Percentiles rank a stretch among this genome's conserved stretches.
phyloP scores from a whole-genome alignment of 2,329 filamentous ascomycete species.

The Penicillium italicum region DNA sequence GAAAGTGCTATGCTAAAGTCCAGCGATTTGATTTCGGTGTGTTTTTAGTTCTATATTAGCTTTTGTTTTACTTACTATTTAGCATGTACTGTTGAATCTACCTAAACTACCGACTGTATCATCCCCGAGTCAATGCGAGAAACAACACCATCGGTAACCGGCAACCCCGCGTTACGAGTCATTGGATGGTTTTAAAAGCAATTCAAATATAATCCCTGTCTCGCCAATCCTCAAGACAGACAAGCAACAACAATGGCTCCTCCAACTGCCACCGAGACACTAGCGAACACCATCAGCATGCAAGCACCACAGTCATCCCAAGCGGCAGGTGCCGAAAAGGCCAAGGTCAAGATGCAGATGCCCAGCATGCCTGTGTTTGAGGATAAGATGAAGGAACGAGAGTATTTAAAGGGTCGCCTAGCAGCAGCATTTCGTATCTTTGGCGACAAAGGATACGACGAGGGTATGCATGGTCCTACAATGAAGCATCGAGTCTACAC shows the following conservation, averaged over 20 bases:
- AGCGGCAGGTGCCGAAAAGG: constrained; percentile 21
- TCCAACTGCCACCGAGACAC: constrained; percentile 28
- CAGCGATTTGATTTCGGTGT: not conserved
- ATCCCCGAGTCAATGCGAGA: no score
- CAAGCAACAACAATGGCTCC: constrained; percentile 26
- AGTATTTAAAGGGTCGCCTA: constrained; percentile 54
- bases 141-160: not conserved
- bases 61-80: no score
- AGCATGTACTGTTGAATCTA: not conserved
- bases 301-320: constrained; percentile 24
- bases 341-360: constrained; percentile 34
- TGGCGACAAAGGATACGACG: constrained; percentile 55
- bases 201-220: not conserved
- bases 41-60: not conserved
- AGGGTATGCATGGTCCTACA: constrained; percentile 30
- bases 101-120: not conserved
- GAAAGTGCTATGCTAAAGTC: not conserved
- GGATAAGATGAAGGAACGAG: constrained; percentile 47
- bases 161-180: not conserved
- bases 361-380: constrained; percentile 38
- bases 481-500: not conserved
- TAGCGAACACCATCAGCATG: constrained; percentile 11
- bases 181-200: not conserved
- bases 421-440: constrained; percentile 58
- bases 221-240: not conserved